These are phyloP conservation scores for Amaranthus tricolor DNA, from an alignment of 179 eudicot genomes.

Conservation along the genomic window DNA sequence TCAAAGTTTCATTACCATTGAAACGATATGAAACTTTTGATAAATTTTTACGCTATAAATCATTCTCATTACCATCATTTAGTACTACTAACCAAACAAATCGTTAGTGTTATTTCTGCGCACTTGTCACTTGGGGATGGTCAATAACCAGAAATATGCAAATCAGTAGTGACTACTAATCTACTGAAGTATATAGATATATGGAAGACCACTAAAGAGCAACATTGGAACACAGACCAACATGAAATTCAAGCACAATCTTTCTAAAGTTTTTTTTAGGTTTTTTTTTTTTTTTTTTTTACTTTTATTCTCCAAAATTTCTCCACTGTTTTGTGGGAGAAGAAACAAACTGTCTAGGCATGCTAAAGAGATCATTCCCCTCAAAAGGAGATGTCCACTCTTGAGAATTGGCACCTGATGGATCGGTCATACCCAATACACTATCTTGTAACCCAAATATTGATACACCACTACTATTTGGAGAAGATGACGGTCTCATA, in stretches of 20 bases:
- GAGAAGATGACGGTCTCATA: slow-evolving; percentile 49
- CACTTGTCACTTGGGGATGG: no score
- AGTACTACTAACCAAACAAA: no score
- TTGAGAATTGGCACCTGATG: slow-evolving; percentile 35
- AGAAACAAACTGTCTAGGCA: slow-evolving; percentile 90
- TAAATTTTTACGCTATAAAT: no score
- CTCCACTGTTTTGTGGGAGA: slow-evolving; percentile 66
- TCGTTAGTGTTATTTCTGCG: no score
- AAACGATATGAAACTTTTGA: no score
- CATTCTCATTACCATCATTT: no score
- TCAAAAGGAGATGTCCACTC: slow-evolving; percentile 98
- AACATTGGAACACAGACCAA: slow-evolving; percentile 43
- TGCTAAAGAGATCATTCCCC: slow-evolving; percentile 79
- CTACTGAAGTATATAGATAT: slow-evolving; percentile 18
- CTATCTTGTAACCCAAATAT: slow-evolving; percentile 50
- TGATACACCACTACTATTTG: slow-evolving; percentile 44
- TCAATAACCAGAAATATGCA: no score
- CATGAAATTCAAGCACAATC: slow-evolving; percentile 49
- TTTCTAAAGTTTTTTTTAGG: slow-evolving; percentile 25
- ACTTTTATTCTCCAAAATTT: slow-evolving; percentile 26
- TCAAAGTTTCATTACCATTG: no score
- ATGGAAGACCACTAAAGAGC: slow-evolving; percentile 26
- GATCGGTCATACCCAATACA: slow-evolving; percentile 22
- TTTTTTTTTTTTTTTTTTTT: slow-evolving; percentile 12
- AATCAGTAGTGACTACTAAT: slow-evolving; percentile 15